Evolutionary conservation across 2,329 filamentous ascomycete species (phyloP), one percentile per base, ranked within the genome.

Genomic region (Phyllosticta citribraziliensis): DNA sequence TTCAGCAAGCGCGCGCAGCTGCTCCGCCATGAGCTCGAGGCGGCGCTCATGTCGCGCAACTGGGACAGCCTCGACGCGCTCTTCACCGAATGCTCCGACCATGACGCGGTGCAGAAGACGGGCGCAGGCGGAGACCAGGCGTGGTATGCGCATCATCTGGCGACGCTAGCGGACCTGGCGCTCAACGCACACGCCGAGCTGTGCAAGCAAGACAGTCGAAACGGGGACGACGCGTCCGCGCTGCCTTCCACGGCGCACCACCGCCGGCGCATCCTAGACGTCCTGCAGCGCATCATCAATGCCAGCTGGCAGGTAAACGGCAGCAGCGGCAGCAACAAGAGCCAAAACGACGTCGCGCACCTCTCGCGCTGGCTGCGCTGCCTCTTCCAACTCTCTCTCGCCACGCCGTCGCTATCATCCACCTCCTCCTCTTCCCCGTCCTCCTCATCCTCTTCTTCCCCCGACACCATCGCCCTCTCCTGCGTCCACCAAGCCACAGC

Each of bases 1-100:
- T 67, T 77, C 6, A 72, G 75, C 1, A 92, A 91, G 67, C 76
- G 88, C 40, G 80, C 85, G 5, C 82, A 84, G 2, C 74, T 96
- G 19, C 76, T 90, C 8, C 84, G 88, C 0, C 89, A 92, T 65
- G 88, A 94, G 65, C 88, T 96, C 63, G 91, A 96, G 75, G 87
- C 85, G 2, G 84, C 87, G 0, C 75, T 88, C 50, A 79, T 78
- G 33, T 76, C 94, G 4, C 82, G 84, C 63, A 78, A 81, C 20
- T 94, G 87, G 87, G 82, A 88, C 52, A 79, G 83, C 47, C 75
- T 95, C 1, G 75, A 79, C 5, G 72, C 76, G 17, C 82, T 91
- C 8, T 80, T 94, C 22, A 74, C 80, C 19, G 74, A 69, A 66
- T 62, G 56, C 11, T 55, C 58, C 52, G 56, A 62, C 33, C 22